phyloP scores from a whole-genome alignment of 1,284 basidiomycete species.

The Pseudomicrostroma phylloplanum region DNA sequence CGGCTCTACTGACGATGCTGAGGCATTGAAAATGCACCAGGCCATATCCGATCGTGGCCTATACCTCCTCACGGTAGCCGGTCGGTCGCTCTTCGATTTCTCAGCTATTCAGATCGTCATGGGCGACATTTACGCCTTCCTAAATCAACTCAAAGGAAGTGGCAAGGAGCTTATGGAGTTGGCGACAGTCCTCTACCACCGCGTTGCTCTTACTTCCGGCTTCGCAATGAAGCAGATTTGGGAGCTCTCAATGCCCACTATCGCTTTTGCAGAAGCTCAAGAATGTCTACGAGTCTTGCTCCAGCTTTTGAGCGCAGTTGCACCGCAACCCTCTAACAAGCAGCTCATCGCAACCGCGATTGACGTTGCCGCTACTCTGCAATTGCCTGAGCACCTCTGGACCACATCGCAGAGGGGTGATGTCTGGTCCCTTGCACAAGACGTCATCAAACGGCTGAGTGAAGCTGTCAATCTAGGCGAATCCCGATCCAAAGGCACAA shows the following conservation, averaged over 20 bases:
- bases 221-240: constrained; percentile 33
- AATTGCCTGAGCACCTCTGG: not conserved
- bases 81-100: constrained; percentile 19
- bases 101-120: constrained; percentile 29
- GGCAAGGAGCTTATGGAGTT: constrained; percentile 10
- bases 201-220: constrained; percentile 26
- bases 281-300: constrained; percentile 53
- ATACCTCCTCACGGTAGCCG: not conserved
- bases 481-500: not conserved
- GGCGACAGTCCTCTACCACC: constrained; percentile 21
- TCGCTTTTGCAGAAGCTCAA: not conserved
- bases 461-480: too few species aligned
- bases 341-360: constrained; percentile 44
- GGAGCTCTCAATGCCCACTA: constrained; percentile 18
- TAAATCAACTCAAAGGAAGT: constrained; percentile 9
- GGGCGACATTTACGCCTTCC: constrained; percentile 13
- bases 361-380: constrained; percentile 23
- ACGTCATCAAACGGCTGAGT: not conserved
- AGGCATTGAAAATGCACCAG: too few species aligned
- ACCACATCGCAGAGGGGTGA: constrained; percentile 4
- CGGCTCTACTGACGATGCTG: too few species aligned
- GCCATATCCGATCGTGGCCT: not conserved
- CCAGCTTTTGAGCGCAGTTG: constrained; percentile 50
- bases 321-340: not conserved
- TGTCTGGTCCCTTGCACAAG: not conserved